Base-by-base conservation (phyloP, 2,329 filamentous ascomycete genomes). In the Hirsutella rhossiliensis region DNA sequence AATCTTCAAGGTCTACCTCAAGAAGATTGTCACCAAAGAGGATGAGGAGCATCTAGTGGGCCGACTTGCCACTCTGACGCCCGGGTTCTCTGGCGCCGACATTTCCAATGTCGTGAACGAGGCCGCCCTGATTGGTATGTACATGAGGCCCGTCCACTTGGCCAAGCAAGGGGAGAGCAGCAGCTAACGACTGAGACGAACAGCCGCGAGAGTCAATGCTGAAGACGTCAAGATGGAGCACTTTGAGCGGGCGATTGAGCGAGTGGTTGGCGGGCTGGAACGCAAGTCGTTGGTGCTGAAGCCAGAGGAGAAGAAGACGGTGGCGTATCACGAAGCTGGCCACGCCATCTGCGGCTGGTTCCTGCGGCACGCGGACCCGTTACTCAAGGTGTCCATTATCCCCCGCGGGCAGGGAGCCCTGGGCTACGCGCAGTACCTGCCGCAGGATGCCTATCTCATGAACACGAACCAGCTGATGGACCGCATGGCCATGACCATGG, bases 261-360 rank as follows among this genome's bases (percentile, higher is more conserved):
- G 92, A 64, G 89, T 97, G 43, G 83, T 98, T 57, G 92, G 89
- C 58, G 92, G 92, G 56, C 75, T 98, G 8, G 92, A 98, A 71
- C 94, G 94, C 77, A 97, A 94, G 67, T 96, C 89, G 0, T 72
- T 97, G 37, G 90, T 98, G 31, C 80, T 98, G 44, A 87, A 83
- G 52, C 90, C 92, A 1, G 79, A 88, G 55, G 92, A 98, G 71
- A 97, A 97, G 77, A 84, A 78, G 61, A 94, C 87, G 13, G 92
- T 97, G 38, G 92, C 92, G 5, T 98, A 98, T 65, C 92, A 98
- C 67, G 92, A 98, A 70, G 92, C 92, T 30, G 92, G 92, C 46
- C 92, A 98, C 64, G 92, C 92, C 51, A 94, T 98, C 62, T 98
- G 92, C 62, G 92, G 92, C 46, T 98, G 92, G 92, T 98, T 84